Base-by-base conservation (phyloP, 106 monocot species). In the Alisma plantagoaquatica region DNA sequence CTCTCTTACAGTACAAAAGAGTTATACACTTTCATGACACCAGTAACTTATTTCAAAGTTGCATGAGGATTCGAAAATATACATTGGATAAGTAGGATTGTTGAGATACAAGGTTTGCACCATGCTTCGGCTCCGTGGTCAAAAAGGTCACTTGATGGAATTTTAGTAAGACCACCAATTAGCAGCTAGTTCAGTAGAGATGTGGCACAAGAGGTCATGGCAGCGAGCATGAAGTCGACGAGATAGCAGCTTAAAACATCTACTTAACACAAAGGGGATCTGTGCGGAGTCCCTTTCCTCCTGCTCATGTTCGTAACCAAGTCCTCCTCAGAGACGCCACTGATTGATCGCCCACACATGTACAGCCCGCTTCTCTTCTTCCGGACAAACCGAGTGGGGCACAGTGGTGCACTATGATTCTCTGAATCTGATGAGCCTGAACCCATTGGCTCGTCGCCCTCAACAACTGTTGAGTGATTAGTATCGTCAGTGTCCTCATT, bases 231-330 rank as follows among this genome's bases (percentile, higher is more conserved):
- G 35, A 14, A 38, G 35, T 6, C 5, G 35, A 14, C 5, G 35
- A 38, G 14, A 7, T 14, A 38, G 14, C 9, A 38, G 35, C 14
- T 14, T 7, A 38, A 38, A 38, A 14, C 14, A 38, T 6, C 26
- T 43, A 9, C 14, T 46, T 45, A 94, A 61, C 94, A 88, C 27
- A 94, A 63, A 35, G 94, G 94, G 46, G 94, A 94, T 57, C 94
- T 84, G 26, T 81, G 80, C 20, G 94, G 94, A 26, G 73, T 71
- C 26, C 87, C 80, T 73, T 94, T 94, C 75, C 87, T 94, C 67
- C 83, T 87, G 75, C 75, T 94, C 70, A 84, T 77, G 51, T 65
- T 88, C 52, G 61, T 43, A 27, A 58, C 41, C 55, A 68, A 59
- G 22, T 80, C 87, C 45, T 74, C 87, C 30, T 65, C 43, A 33